A percentile compares a stretch with the other conserved stretches of the same genome.
Evolutionary conservation across 2,329 filamentous ascomycete species (phyloP).

Genomic region (Nothophaeocryptopus gaeumannii): DNA sequence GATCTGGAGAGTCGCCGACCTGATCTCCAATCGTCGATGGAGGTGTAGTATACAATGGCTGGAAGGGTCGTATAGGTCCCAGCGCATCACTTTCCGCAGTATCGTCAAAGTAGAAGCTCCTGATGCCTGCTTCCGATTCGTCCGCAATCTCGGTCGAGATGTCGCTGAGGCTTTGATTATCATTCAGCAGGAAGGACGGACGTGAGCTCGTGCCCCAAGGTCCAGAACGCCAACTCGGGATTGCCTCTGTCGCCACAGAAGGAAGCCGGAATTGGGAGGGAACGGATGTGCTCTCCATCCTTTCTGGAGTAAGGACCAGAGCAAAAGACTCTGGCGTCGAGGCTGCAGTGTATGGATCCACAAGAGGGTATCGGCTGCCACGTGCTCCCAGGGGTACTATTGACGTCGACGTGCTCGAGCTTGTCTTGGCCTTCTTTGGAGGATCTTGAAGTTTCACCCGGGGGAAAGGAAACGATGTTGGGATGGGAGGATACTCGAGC

Average conservation of each 20-base stretch:
- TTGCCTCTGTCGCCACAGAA: constrained; percentile 7
- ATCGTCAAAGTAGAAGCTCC: constrained; percentile 52
- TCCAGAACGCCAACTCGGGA: constrained; percentile 22
- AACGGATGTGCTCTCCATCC: constrained; percentile 18
- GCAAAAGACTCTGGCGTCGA: constrained; percentile 20
- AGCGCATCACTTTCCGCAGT: constrained; percentile 32
- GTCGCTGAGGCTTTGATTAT: constrained; percentile 56
- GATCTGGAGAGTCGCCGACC: constrained; percentile 23
- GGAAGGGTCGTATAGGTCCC: constrained; percentile 13
- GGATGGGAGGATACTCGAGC: not conserved
- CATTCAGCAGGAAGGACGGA: constrained; percentile 52
- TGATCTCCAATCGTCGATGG: constrained; percentile 40
- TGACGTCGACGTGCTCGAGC: constrained; percentile 19
- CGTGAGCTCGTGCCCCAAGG: constrained; percentile 10
- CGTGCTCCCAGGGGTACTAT: constrained; percentile 14
- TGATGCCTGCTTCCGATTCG: constrained; percentile 42
- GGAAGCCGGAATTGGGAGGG: constrained; percentile 7
- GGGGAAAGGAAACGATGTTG: constrained; percentile 2
- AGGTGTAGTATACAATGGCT: constrained; percentile 29
- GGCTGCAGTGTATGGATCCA: constrained; percentile 16
- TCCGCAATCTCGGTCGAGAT: constrained; percentile 53
- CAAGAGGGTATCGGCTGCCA: constrained; percentile 18
- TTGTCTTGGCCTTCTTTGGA: constrained; percentile 3
- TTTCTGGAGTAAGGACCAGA: constrained; percentile 19
- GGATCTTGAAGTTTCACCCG: not conserved